These are phyloP conservation scores for Sequoia sempervirens DNA, from an alignment of 75 land plant species.

Conservation along the genomic window DNA sequence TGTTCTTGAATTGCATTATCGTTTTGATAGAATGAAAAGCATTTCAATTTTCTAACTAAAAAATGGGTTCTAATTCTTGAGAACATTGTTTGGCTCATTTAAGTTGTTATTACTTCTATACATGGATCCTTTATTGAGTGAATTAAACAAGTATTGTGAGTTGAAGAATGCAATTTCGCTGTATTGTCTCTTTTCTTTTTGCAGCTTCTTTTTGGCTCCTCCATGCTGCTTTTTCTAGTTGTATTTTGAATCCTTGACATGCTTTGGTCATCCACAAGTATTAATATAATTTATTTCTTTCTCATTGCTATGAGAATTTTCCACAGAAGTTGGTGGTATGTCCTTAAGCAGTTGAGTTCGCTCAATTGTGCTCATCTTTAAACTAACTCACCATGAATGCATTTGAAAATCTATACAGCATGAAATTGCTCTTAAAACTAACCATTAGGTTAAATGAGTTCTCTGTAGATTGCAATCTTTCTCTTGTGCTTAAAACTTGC, in stretches of 20 bases:
- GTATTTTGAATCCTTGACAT: not conserved
- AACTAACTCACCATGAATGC: not conserved
- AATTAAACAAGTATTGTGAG: not conserved
- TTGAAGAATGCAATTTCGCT: not conserved
- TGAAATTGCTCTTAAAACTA: not conserved
- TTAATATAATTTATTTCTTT: not conserved
- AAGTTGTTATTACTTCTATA: not conserved
- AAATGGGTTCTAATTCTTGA: not conserved
- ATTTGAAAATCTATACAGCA: not conserved
- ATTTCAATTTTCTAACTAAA: not conserved
- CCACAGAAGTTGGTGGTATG: not conserved
- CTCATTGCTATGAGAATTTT: not conserved
- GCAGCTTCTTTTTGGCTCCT: not conserved
- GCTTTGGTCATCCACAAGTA: not conserved
- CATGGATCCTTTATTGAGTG: not conserved
- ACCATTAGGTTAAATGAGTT: not conserved
- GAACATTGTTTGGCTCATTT: not conserved
- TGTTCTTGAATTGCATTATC: not conserved
- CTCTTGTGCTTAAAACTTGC: not conserved
- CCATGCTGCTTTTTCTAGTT: not conserved
- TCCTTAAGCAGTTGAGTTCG: not conserved
- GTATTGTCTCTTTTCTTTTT: not conserved
- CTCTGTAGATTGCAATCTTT: not conserved
- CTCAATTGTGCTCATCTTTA: not conserved
- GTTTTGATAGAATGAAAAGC: not conserved